Percentiles rank a stretch among this genome's conserved stretches.
Conservation (phyloP, 495 filamentous ascomycete genomes). For the Neurospora sp. region DNA sequence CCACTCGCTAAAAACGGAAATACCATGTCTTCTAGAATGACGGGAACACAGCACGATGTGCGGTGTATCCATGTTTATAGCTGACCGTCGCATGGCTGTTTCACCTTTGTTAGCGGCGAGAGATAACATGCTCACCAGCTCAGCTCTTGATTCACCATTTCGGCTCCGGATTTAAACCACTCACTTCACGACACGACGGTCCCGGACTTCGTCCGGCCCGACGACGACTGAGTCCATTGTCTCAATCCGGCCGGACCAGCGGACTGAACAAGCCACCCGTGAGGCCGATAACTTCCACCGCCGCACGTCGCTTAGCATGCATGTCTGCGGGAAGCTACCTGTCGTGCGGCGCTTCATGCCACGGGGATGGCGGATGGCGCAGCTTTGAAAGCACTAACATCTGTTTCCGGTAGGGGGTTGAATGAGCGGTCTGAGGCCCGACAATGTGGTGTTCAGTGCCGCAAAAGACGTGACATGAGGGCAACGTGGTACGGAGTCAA, state of each 20-base stretch:
- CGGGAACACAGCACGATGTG: neutral
- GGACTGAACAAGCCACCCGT: neutral
- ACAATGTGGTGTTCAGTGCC: neutral
- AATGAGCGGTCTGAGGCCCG: neutral
- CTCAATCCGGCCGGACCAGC: neutral
- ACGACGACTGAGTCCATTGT: neutral
- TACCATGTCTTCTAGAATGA: neutral
- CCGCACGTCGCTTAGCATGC: neutral
- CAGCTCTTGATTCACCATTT: neutral
- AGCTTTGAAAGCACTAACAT: neutral
- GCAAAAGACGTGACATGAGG: neutral
- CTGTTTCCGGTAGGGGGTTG: neutral
- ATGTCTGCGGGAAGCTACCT: neutral
- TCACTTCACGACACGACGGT: neutral
- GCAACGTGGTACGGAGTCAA: neutral
- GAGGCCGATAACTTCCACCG: neutral
- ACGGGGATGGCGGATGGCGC: neutral
- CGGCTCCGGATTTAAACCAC: neutral
- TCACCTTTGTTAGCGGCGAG: neutral
- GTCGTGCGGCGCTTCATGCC: neutral
- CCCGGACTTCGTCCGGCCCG: neutral
- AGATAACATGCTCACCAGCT: neutral
- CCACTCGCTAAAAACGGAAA: neutral
- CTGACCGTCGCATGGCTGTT: neutral
- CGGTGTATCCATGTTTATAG: neutral